Evolutionary conservation across 2,329 filamentous ascomycete species (phyloP).

Genomic region (Falciphora oryzae): DNA sequence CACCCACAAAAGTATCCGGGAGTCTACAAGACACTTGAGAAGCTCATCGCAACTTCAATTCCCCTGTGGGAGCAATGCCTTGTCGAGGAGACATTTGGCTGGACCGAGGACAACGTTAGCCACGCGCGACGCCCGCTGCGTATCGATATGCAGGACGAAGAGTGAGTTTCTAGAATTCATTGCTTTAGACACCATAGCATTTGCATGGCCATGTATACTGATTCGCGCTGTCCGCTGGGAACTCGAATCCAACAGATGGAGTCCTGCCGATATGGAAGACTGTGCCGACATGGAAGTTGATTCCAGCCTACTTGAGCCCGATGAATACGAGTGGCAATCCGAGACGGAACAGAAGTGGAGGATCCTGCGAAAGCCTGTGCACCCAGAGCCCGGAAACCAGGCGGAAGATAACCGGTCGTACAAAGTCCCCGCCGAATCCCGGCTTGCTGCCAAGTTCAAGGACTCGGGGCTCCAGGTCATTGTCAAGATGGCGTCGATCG

Average conservation of each 20-base stretch:
- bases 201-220: not conserved
- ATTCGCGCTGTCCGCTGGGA: not conserved
- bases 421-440: not conserved
- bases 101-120: not conserved
- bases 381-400: constrained; percentile 13
- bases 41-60: constrained; percentile 29
- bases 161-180: not conserved
- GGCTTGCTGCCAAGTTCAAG: constrained; percentile 16
- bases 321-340: not conserved
- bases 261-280: not conserved
- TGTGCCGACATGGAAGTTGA: not conserved
- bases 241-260: not conserved
- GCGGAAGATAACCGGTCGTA: not conserved
- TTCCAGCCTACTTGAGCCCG: not conserved
- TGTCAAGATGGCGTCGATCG: constrained; percentile 55
- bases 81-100: not conserved
- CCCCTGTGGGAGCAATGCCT: constrained; percentile 35
- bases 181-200: not conserved
- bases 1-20: constrained; percentile 28
- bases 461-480: constrained; percentile 52
- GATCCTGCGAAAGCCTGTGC: constrained; percentile 13
- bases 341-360: constrained; percentile 1
- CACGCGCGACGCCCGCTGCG: not conserved
- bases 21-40: constrained; percentile 30
- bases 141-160: not conserved